phyloP scores from a whole-genome alignment of 345 rosid genomes.

The Camelina laxa region DNA sequence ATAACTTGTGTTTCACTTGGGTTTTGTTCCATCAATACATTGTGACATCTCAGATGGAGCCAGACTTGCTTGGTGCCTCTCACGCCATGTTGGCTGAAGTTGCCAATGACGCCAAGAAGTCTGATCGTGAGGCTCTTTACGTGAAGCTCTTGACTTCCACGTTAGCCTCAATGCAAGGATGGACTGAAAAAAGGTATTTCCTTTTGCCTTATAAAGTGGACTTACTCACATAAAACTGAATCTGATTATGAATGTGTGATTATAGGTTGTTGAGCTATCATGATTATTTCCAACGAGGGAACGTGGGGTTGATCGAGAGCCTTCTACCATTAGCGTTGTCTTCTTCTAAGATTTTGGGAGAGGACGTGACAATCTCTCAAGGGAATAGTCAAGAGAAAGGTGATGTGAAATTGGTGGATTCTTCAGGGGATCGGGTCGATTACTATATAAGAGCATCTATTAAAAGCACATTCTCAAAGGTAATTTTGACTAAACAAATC shows the following conservation, averaged over 20 bases:
- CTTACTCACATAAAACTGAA: not conserved
- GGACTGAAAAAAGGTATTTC: constrained; percentile 67
- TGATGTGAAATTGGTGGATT: constrained; percentile 52
- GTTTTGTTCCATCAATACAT: constrained; percentile 77
- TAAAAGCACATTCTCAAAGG: constrained; percentile 70
- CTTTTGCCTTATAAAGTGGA: not conserved
- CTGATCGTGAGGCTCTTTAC: constrained; percentile 62
- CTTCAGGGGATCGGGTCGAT: constrained; percentile 61
- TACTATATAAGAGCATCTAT: constrained; percentile 73
- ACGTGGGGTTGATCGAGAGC: constrained; percentile 57
- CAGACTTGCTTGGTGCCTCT: constrained; percentile 75
- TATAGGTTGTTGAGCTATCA: constrained; percentile 64
- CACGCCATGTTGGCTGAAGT: constrained; percentile 80
- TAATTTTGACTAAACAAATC: constrained; percentile 20
- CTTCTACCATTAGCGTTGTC: constrained; percentile 70
- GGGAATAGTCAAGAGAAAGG: constrained; percentile 48
- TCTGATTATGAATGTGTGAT: constrained; percentile 1
- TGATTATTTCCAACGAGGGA: constrained; percentile 66
- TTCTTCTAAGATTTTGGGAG: constrained; percentile 65
- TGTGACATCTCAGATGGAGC: constrained; percentile 63
- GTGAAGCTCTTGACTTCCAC: constrained; percentile 62
- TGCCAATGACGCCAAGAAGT: constrained; percentile 68
- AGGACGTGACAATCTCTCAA: constrained; percentile 57
- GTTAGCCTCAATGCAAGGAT: constrained; percentile 66
- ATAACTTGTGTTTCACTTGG: constrained; percentile 84